Percentiles rank a stretch among this genome's conserved stretches.
Evolutionary conservation across 140 eudicot genomes (phyloP).

Genomic region (Flaveria floridana): DNA sequence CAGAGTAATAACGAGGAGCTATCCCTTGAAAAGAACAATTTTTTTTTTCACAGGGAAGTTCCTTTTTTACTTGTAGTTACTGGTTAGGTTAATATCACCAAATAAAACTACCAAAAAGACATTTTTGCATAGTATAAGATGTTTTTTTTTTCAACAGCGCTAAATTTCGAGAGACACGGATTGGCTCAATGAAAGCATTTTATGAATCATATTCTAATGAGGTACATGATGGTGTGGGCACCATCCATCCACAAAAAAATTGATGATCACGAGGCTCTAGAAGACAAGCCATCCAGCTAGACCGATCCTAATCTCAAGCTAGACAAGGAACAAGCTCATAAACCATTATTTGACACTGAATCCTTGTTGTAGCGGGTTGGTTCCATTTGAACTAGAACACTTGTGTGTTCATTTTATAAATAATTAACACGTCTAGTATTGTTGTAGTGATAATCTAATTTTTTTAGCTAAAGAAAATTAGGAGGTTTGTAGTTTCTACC

Average conservation of each 20-base stretch:
- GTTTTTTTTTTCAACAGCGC: slow-evolving; percentile 39
- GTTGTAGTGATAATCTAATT: not conserved
- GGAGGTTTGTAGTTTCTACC: no score
- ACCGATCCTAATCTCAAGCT: slow-evolving; percentile 21
- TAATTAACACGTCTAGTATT: not conserved
- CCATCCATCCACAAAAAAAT: not conserved
- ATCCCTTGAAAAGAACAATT: no score
- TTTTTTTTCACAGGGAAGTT: no score
- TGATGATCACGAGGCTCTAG: slow-evolving; percentile 19
- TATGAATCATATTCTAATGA: slow-evolving; percentile 30
- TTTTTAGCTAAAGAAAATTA: no score
- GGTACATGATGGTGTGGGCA: slow-evolving; percentile 33
- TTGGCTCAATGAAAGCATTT: slow-evolving; percentile 48
- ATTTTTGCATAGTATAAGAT: slow-evolving; percentile 4
- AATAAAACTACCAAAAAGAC: not conserved
- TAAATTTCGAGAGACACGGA: slow-evolving; percentile 77
- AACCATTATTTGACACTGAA: slow-evolving; percentile 26
- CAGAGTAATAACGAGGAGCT: not conserved
- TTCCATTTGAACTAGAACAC: not conserved
- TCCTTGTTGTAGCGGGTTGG: slow-evolving; percentile 3
- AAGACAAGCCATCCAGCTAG: slow-evolving; percentile 35
- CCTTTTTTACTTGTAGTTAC: no score
- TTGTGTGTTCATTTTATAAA: not conserved
- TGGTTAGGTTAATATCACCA: no score
- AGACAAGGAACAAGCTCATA: slow-evolving; percentile 8